Base-by-base conservation (phyloP, 2,329 filamentous ascomycete genomes). In the Colletotrichum spinosum region DNA sequence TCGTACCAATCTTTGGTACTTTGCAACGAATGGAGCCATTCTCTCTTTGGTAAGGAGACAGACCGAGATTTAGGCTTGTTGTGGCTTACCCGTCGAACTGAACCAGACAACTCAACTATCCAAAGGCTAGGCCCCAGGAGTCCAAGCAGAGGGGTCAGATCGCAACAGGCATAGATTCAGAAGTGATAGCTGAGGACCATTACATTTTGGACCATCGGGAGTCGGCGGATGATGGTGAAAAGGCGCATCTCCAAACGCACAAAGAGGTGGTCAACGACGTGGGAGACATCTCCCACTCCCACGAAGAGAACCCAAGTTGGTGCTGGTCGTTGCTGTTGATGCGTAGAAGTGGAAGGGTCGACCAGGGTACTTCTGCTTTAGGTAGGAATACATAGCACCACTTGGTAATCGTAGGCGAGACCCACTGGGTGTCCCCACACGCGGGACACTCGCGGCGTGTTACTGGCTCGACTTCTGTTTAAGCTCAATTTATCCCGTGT, bases 31-130 rank as follows among this genome's bases (percentile, higher is more conserved):
- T 25, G 25, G 2, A 15, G 1, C 53, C 37, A 57, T 45, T 11
- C 58, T 63, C 37, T 13, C 55, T 56, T 37, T 38, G 58, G 63
- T 34, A 33, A 57, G 57, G 58, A 52, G 35, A 52, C 48, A 62
- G 42, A 53, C 11, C 35, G 25, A 41, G 15, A 62, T 48, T 15
- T 53, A 35, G 41, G 13, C 17, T 61, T 34, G 37, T 25, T 17
- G 11, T 55, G 37, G 52, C 11, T 17, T 53, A 52, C 25, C 53
- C 58, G 48, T 53, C 53, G 56, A 4, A 8, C 44, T 65, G 48
- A 58, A 41, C 12, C 37, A 48, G 52, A 53, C 42, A 8, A 48
- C 42, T 17, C 41, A 45, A 66, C n/a, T 8, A 15, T 37, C 13
- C 25, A 57, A 15, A 42, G 13, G 42, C 42, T 44, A 7, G 5